These are phyloP conservation scores for Trypanosoma boissoni DNA, from an alignment of 208 protist species.

Conservation along the genomic window DNA sequence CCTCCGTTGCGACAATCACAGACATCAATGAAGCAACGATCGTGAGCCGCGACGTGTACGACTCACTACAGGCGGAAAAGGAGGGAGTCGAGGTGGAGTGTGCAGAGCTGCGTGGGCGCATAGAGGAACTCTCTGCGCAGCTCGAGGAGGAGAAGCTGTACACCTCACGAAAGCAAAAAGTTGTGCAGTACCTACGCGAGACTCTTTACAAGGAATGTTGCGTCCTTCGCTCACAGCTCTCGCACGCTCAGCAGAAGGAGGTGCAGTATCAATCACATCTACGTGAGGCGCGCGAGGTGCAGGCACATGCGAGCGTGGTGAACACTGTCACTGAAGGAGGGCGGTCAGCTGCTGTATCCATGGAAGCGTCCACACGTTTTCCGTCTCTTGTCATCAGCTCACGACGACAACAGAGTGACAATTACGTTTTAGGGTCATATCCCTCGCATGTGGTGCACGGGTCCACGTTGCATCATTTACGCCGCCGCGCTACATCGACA, in stretches of 20 bases:
- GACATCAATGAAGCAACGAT: conserved; percentile 54
- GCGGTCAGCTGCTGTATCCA: not conserved
- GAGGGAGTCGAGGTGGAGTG: conserved; percentile 50
- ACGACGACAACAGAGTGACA: too few relatives aligned
- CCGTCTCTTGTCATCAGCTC: conserved; percentile 1
- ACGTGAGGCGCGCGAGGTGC: too few relatives aligned
- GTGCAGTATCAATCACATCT: not conserved
- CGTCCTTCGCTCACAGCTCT: conserved; percentile 75
- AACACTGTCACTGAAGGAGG: not conserved
- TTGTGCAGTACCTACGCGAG: conserved; percentile 80
- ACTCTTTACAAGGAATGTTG: conserved; percentile 81
- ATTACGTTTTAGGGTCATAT: too few relatives aligned
- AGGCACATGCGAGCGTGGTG: too few relatives aligned
- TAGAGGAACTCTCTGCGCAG: conserved; percentile 34
- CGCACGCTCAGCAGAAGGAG: conserved; percentile 32
- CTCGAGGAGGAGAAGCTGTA: conserved; percentile 58
- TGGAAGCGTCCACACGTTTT: not conserved
- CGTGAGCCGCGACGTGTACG: conserved; percentile 50
- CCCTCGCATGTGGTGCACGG: too few relatives aligned
- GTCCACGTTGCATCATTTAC: too few relatives aligned
- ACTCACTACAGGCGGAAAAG: conserved; percentile 28
- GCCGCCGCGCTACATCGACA: not conserved
- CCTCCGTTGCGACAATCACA: conserved; percentile 66
- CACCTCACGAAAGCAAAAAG: conserved; percentile 42
- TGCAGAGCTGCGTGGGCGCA: conserved; percentile 42